phyloP scores from a whole-genome alignment of 345 rosid genomes.

The Gossypium sturtianum region DNA sequence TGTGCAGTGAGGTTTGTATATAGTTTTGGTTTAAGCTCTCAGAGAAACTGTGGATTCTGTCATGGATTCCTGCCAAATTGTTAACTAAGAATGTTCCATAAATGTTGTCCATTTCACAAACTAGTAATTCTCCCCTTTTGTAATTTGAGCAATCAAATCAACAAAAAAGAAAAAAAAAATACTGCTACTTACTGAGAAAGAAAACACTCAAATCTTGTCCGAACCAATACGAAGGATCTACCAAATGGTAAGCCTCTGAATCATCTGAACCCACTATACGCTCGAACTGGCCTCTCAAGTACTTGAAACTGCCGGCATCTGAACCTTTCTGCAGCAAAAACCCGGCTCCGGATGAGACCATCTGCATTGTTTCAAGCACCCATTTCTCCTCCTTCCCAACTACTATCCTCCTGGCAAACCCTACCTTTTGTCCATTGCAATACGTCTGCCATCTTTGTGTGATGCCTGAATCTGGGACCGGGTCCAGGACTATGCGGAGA shows the following conservation, averaged over 20 bases:
- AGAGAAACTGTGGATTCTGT: neutral
- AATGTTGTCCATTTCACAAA: neutral
- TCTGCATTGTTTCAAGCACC: constrained; percentile 16
- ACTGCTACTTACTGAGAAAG: neutral
- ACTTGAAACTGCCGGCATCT: constrained; percentile 12
- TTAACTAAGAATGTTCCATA: neutral
- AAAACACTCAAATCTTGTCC: neutral
- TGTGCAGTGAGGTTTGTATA: constrained; percentile 15
- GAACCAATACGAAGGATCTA: neutral
- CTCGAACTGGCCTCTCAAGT: constrained; percentile 29
- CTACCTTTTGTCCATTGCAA: constrained; percentile 20
- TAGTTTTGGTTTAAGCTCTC: constrained; percentile 3
- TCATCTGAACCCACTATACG: constrained; percentile 8
- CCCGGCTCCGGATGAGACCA: constrained; percentile 23
- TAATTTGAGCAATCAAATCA: neutral
- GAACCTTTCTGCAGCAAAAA: constrained; percentile 7
- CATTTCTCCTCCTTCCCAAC: constrained; percentile 3
- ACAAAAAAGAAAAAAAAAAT: neutral
- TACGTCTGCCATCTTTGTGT: constrained; percentile 14
- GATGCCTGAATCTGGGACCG: neutral
- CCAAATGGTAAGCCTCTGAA: constrained; percentile 16
- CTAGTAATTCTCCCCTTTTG: neutral
- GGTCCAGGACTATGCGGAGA: neutral
- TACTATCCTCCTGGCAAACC: constrained; percentile 14
- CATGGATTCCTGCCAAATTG: neutral